A percentile compares a stretch with the other conserved stretches of the same genome.
Evolutionary conservation across 176 grass and related monocot genomes (phyloP).

Genomic region (Paspalum notatum): DNA sequence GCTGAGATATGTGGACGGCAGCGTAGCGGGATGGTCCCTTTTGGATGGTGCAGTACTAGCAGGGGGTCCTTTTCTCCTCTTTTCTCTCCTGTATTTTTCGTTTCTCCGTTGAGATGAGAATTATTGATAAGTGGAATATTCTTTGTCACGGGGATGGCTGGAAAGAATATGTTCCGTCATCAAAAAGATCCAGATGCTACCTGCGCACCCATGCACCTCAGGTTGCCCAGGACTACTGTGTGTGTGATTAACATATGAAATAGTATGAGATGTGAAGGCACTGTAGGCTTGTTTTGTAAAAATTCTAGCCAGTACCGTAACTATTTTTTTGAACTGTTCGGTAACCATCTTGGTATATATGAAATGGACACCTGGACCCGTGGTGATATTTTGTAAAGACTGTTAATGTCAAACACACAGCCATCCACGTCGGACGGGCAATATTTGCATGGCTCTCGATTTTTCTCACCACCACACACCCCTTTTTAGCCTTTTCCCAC

Average conservation of each 20-base stretch:
- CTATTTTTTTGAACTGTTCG: not conserved
- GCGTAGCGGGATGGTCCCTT: conserved; percentile 15
- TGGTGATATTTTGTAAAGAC: not conserved
- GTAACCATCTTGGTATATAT: not conserved
- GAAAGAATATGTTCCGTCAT: conserved; percentile 60
- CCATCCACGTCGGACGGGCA: not conserved
- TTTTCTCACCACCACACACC: not conserved
- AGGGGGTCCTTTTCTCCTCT: not conserved
- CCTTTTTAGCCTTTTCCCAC: not conserved
- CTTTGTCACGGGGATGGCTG: conserved; percentile 30
- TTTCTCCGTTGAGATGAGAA: not conserved
- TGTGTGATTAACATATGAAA: not conserved
- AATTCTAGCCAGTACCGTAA: not conserved
- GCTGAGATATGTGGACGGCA: conserved; percentile 40
- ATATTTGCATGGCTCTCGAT: not conserved
- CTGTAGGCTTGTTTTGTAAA: not conserved
- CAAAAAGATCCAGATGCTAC: conserved; percentile 11
- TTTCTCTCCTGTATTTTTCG: not conserved
- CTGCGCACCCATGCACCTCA: not conserved
- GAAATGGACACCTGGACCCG: not conserved
- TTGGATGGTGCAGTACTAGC: conserved; percentile 19
- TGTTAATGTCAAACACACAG: not conserved
- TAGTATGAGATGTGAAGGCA: not conserved
- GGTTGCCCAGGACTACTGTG: not conserved
- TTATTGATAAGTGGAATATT: conserved; percentile 55